Evolutionary conservation across 768 basidiomycete species (phyloP), one percentile per base, ranked within the genome.

Genomic region (Russula olivacea): DNA sequence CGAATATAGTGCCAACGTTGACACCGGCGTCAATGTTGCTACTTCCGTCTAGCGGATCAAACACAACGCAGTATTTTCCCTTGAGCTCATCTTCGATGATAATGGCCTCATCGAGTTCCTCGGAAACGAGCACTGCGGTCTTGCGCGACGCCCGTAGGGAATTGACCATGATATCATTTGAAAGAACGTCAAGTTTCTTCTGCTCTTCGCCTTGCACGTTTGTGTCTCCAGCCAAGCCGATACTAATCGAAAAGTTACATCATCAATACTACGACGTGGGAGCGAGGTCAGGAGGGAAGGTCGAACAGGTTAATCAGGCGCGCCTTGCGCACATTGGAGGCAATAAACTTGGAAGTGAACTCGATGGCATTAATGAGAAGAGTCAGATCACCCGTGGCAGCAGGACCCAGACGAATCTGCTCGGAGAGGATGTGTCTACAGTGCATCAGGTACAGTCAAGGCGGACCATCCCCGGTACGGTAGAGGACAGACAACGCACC

Each of bases 1-100:
- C 96, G 74, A 99, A 99, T 78, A 98, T 98, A 61, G 93, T 95
- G 12, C 93, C 93, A 72, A 98, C 96, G 77, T 99, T 99, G 55
- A 99, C 96, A 85, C 96, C 97, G 67, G 96, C 96, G 73, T 99
- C 96, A 76, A 99, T 99, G 78, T 99, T 99, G 79, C 91, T 93
- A 73, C 89, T 91, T 59, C 96, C 96, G 70, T 99, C 96, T 54
- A 99, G 84, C 41, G 97, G 97, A 76, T 99, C 97, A 69, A 99
- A 99, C 2, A 98, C 97, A 69, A 98, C 96, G 70, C 94, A 97
- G 78, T 98, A 98, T 74, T 82, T 86, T 68, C 95, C 94, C 74
- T 81, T 87, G 74, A 88, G 76, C 66, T 77, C 79, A 57, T 84
- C 87, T 66, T 93, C 91, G 73, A 95, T 90, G 73, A 98, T 83